Evolutionary conservation across 2,329 filamentous ascomycete genomes (phyloP).

Genomic region (Sporothrix dimorphospora): DNA sequence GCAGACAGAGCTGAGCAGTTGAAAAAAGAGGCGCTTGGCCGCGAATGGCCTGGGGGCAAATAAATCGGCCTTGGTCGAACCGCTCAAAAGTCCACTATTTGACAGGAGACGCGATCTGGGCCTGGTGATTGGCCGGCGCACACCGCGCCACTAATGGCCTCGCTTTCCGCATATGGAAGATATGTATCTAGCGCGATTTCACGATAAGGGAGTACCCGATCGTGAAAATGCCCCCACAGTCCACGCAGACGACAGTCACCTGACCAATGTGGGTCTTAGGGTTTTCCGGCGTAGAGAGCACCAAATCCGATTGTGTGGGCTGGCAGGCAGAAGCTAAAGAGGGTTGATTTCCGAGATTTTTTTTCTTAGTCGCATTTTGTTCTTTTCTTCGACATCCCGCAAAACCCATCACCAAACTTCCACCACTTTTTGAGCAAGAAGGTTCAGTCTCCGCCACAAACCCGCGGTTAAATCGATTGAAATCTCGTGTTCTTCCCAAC

Average conservation of each 20-base stretch:
- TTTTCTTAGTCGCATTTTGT: conserved; percentile 23
- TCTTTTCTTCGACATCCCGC: conserved; percentile 23
- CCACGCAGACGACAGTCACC: background rate
- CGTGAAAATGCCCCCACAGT: no score
- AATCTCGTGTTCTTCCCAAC: conserved; percentile 73
- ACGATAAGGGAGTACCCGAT: background rate
- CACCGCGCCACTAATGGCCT: background rate
- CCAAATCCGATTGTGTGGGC: conserved; percentile 23
- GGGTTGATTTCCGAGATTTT: conserved; percentile 5
- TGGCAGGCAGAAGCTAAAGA: background rate
- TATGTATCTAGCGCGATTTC: background rate
- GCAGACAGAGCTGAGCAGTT: conserved; percentile 2
- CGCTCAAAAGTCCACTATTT: background rate
- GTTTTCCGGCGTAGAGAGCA: background rate
- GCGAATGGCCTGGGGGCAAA: conserved; percentile 12
- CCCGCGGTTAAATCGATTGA: conserved; percentile 99
- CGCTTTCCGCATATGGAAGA: background rate
- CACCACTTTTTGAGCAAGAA: conserved; percentile 68
- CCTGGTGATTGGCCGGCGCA: conserved; percentile 8
- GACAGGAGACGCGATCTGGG: background rate
- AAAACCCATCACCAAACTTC: conserved; percentile 26
- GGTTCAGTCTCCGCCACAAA: conserved; percentile 97
- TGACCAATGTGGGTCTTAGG: conserved; percentile 22
- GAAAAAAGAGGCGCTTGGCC: conserved; percentile 19
- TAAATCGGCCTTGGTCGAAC: background rate